Evolutionary conservation across 495 filamentous ascomycete species (phyloP), one percentile per base, ranked within the genome.

Genomic region (Lineolata rhizophorae): DNA sequence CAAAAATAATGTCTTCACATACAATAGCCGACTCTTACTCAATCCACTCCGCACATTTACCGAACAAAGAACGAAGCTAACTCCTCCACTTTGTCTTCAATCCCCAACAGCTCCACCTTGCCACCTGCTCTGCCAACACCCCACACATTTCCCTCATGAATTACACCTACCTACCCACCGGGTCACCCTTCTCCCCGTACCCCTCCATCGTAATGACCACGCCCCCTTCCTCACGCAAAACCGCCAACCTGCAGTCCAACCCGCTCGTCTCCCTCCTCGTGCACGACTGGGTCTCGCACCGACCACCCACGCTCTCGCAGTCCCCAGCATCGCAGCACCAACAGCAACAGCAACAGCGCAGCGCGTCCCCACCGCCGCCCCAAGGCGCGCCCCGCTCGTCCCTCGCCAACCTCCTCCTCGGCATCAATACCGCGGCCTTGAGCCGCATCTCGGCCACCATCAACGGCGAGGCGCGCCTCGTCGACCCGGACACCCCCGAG

Each of bases 81-180:
- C n/a, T 21, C 11, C 25, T 22, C 22, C 28, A 4, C 19, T 16
- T 27, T 3, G 16, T 20, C 32, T 10, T 14, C 13, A 21, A 11
- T 32, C 30, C 29, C 28, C 18, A 25, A 14, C 14, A 92, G 82
- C 82, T 97, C 36, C 90, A 97, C 51, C 72, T 97, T 19, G 84
- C 87, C 40, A 97, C 87, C 35, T 84, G 72, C 52, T 66, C 65
- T 49, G 62, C 68, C 43, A 70, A 85, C 49, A 65, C 67, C 43
- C 87, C 87, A 11, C 87, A 97, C 56, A 77, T 95, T 49, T 85
- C 80, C 17, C 70, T 97, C 41, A 97, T 97, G 87, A 93, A 91
- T 57, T 97, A 94, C 60, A 94, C 87, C 46, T 97, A 92, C 58
- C 77, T 97, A 32, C 76, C 84, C 12, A 68, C 65, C 0, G n/a